Conservation (phyloP, 805 yeast genomes). For the Pichia deserticola region DNA sequence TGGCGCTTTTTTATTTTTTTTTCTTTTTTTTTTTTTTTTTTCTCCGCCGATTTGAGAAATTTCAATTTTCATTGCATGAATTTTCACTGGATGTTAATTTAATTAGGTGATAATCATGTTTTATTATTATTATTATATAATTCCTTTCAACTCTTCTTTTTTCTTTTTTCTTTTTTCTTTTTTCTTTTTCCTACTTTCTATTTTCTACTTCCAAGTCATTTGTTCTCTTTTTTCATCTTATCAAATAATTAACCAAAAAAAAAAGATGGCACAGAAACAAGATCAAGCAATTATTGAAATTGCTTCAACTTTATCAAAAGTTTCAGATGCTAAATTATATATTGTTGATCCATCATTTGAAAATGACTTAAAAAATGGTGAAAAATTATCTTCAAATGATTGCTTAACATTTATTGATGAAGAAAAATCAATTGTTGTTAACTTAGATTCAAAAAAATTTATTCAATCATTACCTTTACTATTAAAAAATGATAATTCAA, state of each 20-base stretch:
- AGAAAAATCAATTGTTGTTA: constrained; percentile 28
- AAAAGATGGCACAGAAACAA: constrained; percentile 6
- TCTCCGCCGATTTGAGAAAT: too few species aligned
- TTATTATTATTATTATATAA: too few species aligned
- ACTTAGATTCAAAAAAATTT: constrained; percentile 41
- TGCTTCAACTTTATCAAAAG: constrained; percentile 4
- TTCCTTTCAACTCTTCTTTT: too few species aligned
- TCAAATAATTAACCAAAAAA: too few species aligned
- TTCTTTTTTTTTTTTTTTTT: neutral
- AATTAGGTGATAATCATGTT: too few species aligned
- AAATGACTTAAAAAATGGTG: constrained; percentile 5
- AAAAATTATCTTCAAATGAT: constrained; percentile 37
- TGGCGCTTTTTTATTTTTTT: neutral
- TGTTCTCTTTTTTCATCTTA: too few species aligned
- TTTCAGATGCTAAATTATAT: constrained; percentile 7
- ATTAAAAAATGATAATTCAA: constrained; percentile 27
- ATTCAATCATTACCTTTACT: constrained; percentile 57
- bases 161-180: neutral
- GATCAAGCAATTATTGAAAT: constrained; percentile 5
- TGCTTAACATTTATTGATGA: constrained; percentile 39
- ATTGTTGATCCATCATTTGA: constrained; percentile 7
- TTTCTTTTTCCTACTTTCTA: neutral
- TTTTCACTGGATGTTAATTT: too few species aligned
- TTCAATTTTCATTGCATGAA: too few species aligned
- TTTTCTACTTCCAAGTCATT: too few species aligned